phyloP scores from a whole-genome alignment of 2,329 filamentous ascomycete species.

The Fusarium sp. region DNA sequence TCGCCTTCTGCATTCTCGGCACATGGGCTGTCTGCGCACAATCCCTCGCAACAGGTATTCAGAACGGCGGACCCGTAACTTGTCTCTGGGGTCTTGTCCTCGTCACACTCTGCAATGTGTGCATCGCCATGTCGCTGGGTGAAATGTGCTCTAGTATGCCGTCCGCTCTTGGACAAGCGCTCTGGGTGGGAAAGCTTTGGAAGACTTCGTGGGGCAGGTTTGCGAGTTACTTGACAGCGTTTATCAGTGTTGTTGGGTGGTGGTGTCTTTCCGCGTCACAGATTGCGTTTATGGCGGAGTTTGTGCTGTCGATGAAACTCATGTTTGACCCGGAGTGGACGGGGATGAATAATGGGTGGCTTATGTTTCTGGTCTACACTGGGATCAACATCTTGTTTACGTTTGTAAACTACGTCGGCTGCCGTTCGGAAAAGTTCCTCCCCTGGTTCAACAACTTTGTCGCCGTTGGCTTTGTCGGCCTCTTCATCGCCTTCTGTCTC shows the following conservation, averaged over 20 bases:
- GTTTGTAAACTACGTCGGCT: constrained; percentile 60
- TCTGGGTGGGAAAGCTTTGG: constrained; percentile 56
- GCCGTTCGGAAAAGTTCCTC: constrained; percentile 53
- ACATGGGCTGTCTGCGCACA: constrained; percentile 68
- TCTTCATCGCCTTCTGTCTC: constrained; percentile 63
- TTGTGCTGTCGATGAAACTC: constrained; percentile 62
- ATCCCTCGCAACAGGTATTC: constrained; percentile 56
- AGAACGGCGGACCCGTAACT: constrained; percentile 61
- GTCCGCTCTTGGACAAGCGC: constrained; percentile 67
- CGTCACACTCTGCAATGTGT: constrained; percentile 61
- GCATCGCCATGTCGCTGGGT: constrained; percentile 63
- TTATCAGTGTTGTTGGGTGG: constrained; percentile 69
- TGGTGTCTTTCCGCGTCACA: constrained; percentile 66
- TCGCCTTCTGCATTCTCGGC: constrained; percentile 66
- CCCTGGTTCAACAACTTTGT: constrained; percentile 66
- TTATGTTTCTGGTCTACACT: constrained; percentile 65
- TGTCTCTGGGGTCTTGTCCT: constrained; percentile 65
- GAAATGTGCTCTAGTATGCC: constrained; percentile 68
- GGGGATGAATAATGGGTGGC: constrained; percentile 56
- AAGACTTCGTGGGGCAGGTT: constrained; percentile 57
- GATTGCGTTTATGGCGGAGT: constrained; percentile 66
- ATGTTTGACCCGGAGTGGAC: constrained; percentile 61
- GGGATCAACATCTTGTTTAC: constrained; percentile 60
- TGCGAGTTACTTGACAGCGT: constrained; percentile 65
- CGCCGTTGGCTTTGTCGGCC: constrained; percentile 59